These are phyloP conservation scores for Nakazawaea peltata DNA, from an alignment of 805 yeast species.

Conservation along the genomic window DNA sequence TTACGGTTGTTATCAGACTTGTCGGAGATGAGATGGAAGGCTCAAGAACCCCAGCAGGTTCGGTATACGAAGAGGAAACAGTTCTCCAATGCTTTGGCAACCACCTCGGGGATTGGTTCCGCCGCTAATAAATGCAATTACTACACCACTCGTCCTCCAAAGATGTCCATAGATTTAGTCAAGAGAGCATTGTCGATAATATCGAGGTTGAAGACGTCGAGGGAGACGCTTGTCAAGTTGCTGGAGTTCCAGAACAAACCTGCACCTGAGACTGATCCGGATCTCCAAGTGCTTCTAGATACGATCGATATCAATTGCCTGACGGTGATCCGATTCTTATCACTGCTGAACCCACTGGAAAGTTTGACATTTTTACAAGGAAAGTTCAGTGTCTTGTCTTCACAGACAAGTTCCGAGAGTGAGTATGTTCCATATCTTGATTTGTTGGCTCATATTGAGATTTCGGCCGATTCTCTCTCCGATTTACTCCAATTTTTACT, in stretches of 20 bases:
- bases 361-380: slow-evolving; percentile 26
- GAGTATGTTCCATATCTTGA: slow-evolving; percentile 37
- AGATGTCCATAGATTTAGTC: slow-evolving; percentile 20
- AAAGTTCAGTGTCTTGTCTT: slow-evolving; percentile 15
- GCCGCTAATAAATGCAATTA: slow-evolving; percentile 24
- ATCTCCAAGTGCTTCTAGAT: slow-evolving; percentile 17
- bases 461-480: slow-evolving; percentile 21
- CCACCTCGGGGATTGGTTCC: slow-evolving; percentile 20
- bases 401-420: slow-evolving; percentile 18
- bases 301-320: slow-evolving; percentile 30
- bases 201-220: slow-evolving; percentile 10
- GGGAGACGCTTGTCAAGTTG: slow-evolving; percentile 9
- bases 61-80: slow-evolving; percentile 17
- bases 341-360: slow-evolving; percentile 42
- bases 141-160: slow-evolving; percentile 25
- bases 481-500: slow-evolving; percentile 32
- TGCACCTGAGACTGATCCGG: slow-evolving; percentile 12
- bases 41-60: slow-evolving; percentile 16
- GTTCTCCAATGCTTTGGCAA: slow-evolving; percentile 14
- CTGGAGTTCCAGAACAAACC: slow-evolving; percentile 11
- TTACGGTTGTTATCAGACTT: slow-evolving; percentile 31
- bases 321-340: slow-evolving; percentile 33
- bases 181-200: slow-evolving; percentile 9
- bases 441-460: slow-evolving; percentile 35
- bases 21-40: slow-evolving; percentile 31